Base-by-base conservation (phyloP, 352 stramenopile genomes). In the Globisporangium cylindrosporum region DNA sequence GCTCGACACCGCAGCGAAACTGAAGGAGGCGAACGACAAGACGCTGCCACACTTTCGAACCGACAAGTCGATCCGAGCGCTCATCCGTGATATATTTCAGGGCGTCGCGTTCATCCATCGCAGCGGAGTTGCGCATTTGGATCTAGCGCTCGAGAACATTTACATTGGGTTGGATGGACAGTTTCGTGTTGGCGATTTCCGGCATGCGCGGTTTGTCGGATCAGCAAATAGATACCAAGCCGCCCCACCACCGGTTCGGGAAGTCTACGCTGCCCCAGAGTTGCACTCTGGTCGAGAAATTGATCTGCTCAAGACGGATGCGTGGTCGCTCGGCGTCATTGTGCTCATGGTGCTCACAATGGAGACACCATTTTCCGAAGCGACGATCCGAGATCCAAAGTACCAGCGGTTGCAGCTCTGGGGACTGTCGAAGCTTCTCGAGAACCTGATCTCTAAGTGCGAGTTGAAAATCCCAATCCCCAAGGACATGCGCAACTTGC, bases 81-180 rank as follows among this genome's bases (percentile, higher is more conserved):
- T 25, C 1, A 85, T 93, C 72, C 77, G 73, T 34, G 90, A 98
- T 70, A 98, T 98, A 76, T 88, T 94, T 63, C 91, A 84, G 0
- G 82, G 75, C 0, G 67, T 92, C 0, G 71, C 71, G 0, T 90
- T 80, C 66, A 63, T 93, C 22, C 86, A 93, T 53, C 46, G 64
- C 18, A 77, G 89, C 34, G 84, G 84, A 32, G 59, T 92, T 34
- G 86, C 75, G 1, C 86, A 93, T 58, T 69, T 83, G 15, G 86
- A 92, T 55, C 62, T 93, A 32, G 79, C 83, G 22, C 77, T 93
- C 3, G 84, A 93, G 66, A 93, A 93, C 61, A 72, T 93, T n/a
- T 89, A 89, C 27, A 76, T 91, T 36, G 32, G 32, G 32, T 7
- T 36, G 4, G 25, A 90, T 79, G 12, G 72, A 69, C 29, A 66